These are phyloP conservation scores for Citropsis articulata DNA, from an alignment of 345 rosid species.

Conservation along the genomic window DNA sequence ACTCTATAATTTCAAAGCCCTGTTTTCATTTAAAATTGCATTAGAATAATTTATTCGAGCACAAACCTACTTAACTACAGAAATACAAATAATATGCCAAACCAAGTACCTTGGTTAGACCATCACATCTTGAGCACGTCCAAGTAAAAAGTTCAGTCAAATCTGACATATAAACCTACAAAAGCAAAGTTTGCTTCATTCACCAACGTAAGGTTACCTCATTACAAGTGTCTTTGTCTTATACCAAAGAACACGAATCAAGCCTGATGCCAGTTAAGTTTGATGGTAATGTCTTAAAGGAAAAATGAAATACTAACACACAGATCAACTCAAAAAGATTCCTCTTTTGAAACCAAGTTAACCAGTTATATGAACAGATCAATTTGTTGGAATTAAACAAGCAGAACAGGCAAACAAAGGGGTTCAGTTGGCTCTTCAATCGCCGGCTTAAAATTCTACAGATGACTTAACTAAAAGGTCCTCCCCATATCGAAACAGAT, in stretches of 20 bases:
- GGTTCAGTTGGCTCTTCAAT: background rate
- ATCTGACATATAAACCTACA: conserved; percentile 84
- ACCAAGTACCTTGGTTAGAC: conserved; percentile 55
- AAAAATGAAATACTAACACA: background rate
- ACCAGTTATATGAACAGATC: background rate
- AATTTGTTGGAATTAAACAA: background rate
- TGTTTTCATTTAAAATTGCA: conserved; percentile 27
- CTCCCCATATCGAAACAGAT: background rate
- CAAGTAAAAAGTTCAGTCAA: conserved; percentile 75
- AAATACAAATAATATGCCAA: background rate
- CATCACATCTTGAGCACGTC: conserved; percentile 88
- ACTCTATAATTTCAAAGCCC: conserved; percentile 86
- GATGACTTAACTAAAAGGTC: background rate
- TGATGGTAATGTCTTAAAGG: background rate
- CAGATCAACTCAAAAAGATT: background rate
- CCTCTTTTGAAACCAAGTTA: background rate
- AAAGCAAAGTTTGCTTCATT: conserved; percentile 11
- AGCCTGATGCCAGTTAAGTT: background rate
- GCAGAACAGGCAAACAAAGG: background rate
- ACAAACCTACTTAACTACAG: background rate
- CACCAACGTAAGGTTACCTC: background rate
- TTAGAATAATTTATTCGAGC: conserved; percentile 7
- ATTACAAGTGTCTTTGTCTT: background rate
- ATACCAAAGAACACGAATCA: background rate
- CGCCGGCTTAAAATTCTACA: background rate